These are phyloP conservation scores for Plasmodium gonderi DNA, from an alignment of 169 alveolate species.

Conservation along the genomic window DNA sequence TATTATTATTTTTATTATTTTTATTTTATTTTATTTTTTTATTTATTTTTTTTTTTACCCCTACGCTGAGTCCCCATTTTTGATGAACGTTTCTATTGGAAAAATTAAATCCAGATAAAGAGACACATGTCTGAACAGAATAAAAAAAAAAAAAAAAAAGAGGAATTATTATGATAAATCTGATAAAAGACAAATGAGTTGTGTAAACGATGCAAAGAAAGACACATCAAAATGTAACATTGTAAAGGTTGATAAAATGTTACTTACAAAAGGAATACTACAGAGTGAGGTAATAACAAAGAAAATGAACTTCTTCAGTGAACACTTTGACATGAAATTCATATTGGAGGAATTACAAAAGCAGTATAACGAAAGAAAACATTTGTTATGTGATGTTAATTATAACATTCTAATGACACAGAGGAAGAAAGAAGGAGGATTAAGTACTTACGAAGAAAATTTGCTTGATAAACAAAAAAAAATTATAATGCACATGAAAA, in stretches of 20 bases:
- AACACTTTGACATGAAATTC: constrained; percentile 25
- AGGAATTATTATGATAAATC: background rate
- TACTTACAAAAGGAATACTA: background rate
- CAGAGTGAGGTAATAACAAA: no score
- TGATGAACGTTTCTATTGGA: background rate
- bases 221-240: background rate
- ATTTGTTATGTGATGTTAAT: constrained; percentile 31
- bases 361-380: constrained; percentile 9
- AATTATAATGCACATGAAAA: constrained; percentile 12
- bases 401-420: background rate
- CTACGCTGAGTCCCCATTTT: no score
- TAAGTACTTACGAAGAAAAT: constrained; percentile 27
- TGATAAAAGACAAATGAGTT: background rate
- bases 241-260: background rate
- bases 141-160: no score
- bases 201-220: background rate
- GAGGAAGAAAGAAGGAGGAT: background rate
- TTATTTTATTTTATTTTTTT: background rate
- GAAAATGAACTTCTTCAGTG: constrained; percentile 48
- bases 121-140: background rate
- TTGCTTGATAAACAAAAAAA: constrained; percentile 22
- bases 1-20: background rate
- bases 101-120: background rate
- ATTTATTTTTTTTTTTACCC: no score
- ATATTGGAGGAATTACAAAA: constrained; percentile 19